Percentiles rank a stretch among this genome's conserved stretches.
phyloP scores from a whole-genome alignment of 2,329 filamentous ascomycete genomes.

The Harringtonia lauricola region DNA sequence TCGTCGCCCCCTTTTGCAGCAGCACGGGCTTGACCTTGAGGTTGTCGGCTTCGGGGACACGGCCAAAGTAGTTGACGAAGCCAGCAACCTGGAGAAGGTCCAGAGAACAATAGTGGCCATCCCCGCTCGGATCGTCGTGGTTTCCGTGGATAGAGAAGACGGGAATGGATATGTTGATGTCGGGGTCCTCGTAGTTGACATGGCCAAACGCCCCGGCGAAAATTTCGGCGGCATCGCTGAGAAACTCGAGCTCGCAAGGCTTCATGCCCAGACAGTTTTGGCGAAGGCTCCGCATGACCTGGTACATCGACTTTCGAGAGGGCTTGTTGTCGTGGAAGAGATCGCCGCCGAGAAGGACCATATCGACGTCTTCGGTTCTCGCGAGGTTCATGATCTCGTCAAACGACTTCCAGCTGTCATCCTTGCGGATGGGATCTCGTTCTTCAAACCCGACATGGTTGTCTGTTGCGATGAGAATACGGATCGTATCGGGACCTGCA shows the following conservation, averaged over 20 bases:
- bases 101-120: conserved; percentile 82
- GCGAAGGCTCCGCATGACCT: conserved; percentile 89
- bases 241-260: conserved; percentile 86
- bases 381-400: conserved; percentile 90
- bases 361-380: conserved; percentile 83
- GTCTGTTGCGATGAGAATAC: conserved; percentile 87
- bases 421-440: conserved; percentile 83
- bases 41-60: conserved; percentile 84
- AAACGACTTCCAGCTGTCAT: conserved; percentile 95
- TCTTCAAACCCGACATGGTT: conserved; percentile 98
- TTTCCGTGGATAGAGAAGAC: conserved; percentile 99
- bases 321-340: conserved; percentile 98
- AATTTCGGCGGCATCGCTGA: conserved; percentile 84
- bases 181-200: conserved; percentile 94
- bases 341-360: conserved; percentile 91
- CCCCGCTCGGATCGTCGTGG: conserved; percentile 95
- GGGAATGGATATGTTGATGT: conserved; percentile 94
- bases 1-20: conserved; percentile 86
- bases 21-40: conserved; percentile 86
- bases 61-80: conserved; percentile 90
- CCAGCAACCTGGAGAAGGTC: conserved; percentile 87
- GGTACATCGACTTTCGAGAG: conserved; percentile 88
- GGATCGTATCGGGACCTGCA: conserved; percentile 68
- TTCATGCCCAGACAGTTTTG: conserved; percentile 93
- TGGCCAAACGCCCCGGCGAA: conserved; percentile 85